Evolutionary conservation across 768 basidiomycete genomes (phyloP).

Genomic region (Lactifluus echinatus): DNA sequence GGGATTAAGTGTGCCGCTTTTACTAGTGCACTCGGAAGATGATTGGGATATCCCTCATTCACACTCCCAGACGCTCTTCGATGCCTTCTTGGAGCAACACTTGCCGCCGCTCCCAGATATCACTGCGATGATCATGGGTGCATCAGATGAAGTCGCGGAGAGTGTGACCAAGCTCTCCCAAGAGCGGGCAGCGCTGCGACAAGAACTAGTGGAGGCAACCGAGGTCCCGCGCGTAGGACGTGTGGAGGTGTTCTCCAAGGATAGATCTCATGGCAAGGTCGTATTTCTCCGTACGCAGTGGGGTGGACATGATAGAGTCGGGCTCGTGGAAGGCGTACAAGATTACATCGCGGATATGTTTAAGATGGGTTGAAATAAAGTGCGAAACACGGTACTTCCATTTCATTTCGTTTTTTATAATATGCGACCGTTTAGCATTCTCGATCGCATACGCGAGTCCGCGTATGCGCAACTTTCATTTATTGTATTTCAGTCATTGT

Average conservation of each 20-base stretch:
- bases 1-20: slow-evolving; percentile 58
- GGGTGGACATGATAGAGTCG: slow-evolving; percentile 53
- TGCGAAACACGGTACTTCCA: background rate
- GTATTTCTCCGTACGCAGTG: slow-evolving; percentile 47
- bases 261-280: slow-evolving; percentile 34
- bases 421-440: background rate
- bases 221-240: slow-evolving; percentile 42
- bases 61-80: slow-evolving; percentile 63
- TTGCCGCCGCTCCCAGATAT: slow-evolving; percentile 38
- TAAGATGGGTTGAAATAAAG: slow-evolving; percentile 12
- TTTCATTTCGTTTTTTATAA: background rate
- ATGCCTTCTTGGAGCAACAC: slow-evolving; percentile 53
- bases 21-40: slow-evolving; percentile 67
- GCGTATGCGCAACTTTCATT: background rate
- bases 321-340: slow-evolving; percentile 58
- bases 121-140: slow-evolving; percentile 24
- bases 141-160: slow-evolving; percentile 37
- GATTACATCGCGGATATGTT: slow-evolving; percentile 37
- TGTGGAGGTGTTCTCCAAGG: slow-evolving; percentile 44
- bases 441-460: background rate
- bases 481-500: background rate
- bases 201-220: slow-evolving; percentile 37
- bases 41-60: slow-evolving; percentile 66
- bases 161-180: slow-evolving; percentile 33
- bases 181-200: slow-evolving; percentile 34